Evolutionary conservation across 441 rosid genomes (phyloP), one percentile per base, ranked within the genome.

Genomic region (Erodium moschatum): DNA sequence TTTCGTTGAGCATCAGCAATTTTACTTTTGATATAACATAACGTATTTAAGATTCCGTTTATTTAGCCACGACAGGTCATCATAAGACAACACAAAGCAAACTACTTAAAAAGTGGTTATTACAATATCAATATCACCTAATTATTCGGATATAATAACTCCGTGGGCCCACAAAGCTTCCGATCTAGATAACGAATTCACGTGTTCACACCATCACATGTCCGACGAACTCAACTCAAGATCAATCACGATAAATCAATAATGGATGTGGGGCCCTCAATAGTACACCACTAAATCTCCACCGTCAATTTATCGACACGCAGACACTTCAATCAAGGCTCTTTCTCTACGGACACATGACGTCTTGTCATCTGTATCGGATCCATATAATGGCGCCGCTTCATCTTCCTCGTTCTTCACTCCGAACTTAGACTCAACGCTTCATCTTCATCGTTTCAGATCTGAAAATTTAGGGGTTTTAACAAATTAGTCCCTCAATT

Each of bases 361-460:
- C 20, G 60, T 52, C 19, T 0, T 52, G 60, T 52, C 21, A 15
- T 15, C 19, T 52, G 50, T 44, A 44, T 44, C 50, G n/a, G 50
- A 15, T n/a, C 60, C 9, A 52, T 52, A 52, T 52, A 52, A 52
- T 44, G 50, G 50, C 50, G 19, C 60, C 5, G 7, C 60, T 15
- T 1, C 9, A 1, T 52, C 60, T 16, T 5, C 60, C n/a, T 52
- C 21, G 21, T 52, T 52, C 60, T 52, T 52, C 60, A 52, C 20
- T 15, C 8, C 20, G 60, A 15, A 5, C 18, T 35, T 7, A 5
- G 8, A 35, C 40, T 35, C 6, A 7, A 35, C 9, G 40, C 58
- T 50, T 50, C 58, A n/a, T n/a, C 58, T 16, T 3, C 60, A 15
- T 52, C 60, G 9, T 52, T 52, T 52, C 60, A 52, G 60, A 52